Evolutionary conservation across 179 eudicot species (phyloP).

Genomic region (Corrigiola litoralis): DNA sequence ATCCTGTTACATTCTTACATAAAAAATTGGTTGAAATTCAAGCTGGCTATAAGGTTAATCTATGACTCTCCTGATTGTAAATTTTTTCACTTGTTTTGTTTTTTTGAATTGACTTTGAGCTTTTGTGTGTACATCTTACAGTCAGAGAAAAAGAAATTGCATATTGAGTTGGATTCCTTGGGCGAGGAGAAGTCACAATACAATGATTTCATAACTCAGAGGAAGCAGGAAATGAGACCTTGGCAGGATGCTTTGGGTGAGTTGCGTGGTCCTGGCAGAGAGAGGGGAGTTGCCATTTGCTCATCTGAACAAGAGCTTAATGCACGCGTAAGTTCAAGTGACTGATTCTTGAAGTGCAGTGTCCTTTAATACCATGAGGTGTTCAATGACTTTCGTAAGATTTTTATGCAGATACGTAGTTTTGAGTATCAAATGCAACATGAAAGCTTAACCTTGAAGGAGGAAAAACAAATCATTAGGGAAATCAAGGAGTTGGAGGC

Average conservation of each 20-base stretch:
- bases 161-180: conserved; percentile 39
- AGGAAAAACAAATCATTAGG: conserved; percentile 81
- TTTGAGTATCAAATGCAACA: conserved; percentile 78
- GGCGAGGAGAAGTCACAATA: conserved; percentile 46
- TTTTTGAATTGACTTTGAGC: conserved; percentile 2
- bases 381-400: not conserved
- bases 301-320: conserved; percentile 82
- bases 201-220: conserved; percentile 46
- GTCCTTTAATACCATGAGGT: not conserved
- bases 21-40: no score
- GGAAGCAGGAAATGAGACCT: conserved; percentile 70
- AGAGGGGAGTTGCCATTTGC: conserved; percentile 51
- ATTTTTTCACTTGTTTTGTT: no score
- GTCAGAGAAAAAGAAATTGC: conserved; percentile 43
- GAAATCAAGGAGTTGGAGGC: conserved; percentile 84
- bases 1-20: no score
- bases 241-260: conserved; percentile 69
- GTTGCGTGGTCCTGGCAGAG: conserved; percentile 55
- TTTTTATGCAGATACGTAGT: conserved; percentile 58
- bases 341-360: not conserved
- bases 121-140: conserved; percentile 21
- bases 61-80: no score
- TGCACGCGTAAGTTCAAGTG: conserved; percentile 38
- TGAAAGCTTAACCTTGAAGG: conserved; percentile 69
- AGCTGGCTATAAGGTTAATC: no score